A percentile compares a stretch with the other conserved stretches of the same genome.
phyloP scores from a whole-genome alignment of 768 basidiomycete genomes.

The Termitomyces bulborhizus region DNA sequence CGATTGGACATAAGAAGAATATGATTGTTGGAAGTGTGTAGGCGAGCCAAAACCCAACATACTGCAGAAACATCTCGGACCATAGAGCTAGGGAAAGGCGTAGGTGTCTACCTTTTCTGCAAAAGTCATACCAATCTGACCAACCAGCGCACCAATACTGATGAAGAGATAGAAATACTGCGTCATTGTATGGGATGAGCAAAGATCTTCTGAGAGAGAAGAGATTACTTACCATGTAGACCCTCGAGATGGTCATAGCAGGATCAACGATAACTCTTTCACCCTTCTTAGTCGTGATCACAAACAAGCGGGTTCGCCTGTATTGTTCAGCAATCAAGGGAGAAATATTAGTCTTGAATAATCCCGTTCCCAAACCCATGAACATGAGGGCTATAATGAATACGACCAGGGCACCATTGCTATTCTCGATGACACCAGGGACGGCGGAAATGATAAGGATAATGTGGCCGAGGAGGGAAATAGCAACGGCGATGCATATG shows the following conservation, averaged over 20 bases:
- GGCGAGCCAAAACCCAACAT: slow-evolving; percentile 61
- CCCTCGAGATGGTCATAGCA: slow-evolving; percentile 53
- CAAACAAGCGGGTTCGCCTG: slow-evolving; percentile 45
- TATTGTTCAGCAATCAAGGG: slow-evolving; percentile 80
- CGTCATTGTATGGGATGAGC: too few species aligned
- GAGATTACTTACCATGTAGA: slow-evolving; percentile 56
- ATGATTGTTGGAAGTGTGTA: slow-evolving; percentile 59
- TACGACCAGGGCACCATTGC: slow-evolving; percentile 12
- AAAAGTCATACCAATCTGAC: slow-evolving; percentile 66
- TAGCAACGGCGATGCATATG: slow-evolving; percentile 50
- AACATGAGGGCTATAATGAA: slow-evolving; percentile 48
- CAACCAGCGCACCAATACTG: slow-evolving; percentile 65
- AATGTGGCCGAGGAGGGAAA: slow-evolving; percentile 60
- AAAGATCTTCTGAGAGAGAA: too few species aligned
- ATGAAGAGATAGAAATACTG: slow-evolving; percentile 69
- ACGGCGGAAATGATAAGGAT: slow-evolving; percentile 59
- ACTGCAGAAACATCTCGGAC: slow-evolving; percentile 24
- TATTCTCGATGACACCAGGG: slow-evolving; percentile 40
- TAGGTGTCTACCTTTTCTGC: slow-evolving; percentile 42
- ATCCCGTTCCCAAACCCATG: slow-evolving; percentile 56
- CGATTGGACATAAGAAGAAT: slow-evolving; percentile 56
- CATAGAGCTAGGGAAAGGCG: neutral
- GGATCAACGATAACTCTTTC: slow-evolving; percentile 75
- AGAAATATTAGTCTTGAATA: slow-evolving; percentile 75
- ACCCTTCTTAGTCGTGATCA: slow-evolving; percentile 43